Evolutionary conservation across 1,284 basidiomycete genomes (phyloP), one percentile per base, ranked within the genome.

Genomic region (Rhizoctonia solani): DNA sequence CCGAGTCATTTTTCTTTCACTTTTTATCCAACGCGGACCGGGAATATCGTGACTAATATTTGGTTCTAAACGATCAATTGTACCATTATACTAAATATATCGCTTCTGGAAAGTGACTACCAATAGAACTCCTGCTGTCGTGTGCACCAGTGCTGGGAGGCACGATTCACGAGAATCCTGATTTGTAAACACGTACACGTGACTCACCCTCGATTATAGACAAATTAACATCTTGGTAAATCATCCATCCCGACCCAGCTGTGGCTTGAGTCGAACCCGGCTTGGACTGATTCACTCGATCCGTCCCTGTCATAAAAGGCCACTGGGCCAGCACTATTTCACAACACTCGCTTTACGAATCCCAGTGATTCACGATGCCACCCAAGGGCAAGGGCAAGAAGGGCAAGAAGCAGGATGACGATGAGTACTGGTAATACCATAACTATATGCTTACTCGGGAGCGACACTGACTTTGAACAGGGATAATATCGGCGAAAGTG

Each of bases 381-480:
- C 92, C 92, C 56, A 95, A 95, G 80, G 90, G 86, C 74, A 92
- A 93, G 76, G 89, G 85, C 70, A 94, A 94, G 81, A 86, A 82
- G 23, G 93, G 93, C 79, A 92, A 88, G 77, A 82, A 80, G 74
- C 80, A 70, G 72, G 83, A 89, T 73, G 90, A 91, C 70, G 91
- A 90, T 66, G 87, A 90, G 71, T 90, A 85, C 80, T 95, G 92
- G 92, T 93, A 72, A 67, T 86, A 56, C 66, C 47, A 65, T 44
- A 47, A 56, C 32, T 54, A 50, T 61, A 53, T 54, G 29, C 29
- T 9, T n/a, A 14, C 16, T 52, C 14, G 32, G 42, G 37, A 66
- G 59, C 13, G 66, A 58, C n/a, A 66, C 59, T 42, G 50, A 71
- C 47, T 55, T 56, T 65, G 66, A 71, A 54, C 72, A 92, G 88